Evolutionary conservation across 2,329 filamentous ascomycete species (phyloP), one percentile per base, ranked within the genome.

Genomic region (Scedosporium aurantiacum): DNA sequence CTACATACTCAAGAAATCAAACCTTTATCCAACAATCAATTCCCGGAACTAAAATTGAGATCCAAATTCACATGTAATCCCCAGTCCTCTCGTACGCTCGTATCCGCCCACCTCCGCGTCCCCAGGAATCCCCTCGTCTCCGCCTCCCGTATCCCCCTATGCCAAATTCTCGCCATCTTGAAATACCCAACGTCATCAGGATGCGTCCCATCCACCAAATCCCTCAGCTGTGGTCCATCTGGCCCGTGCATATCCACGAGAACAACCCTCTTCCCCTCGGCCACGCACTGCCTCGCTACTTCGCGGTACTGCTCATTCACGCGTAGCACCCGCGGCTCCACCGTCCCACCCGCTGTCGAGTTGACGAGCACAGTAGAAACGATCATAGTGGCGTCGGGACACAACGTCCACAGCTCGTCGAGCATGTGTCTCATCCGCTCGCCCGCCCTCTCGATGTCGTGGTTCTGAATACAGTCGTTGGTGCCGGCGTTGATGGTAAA

Each of bases 401-500:
- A 73, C 18, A 65, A 63, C 1, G 1, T 10, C 66, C 70, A 72
- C 37, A 78, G 57, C 60, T 70, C 69, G n/a, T 71, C 66, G 40
- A 78, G 61, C 67, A 78, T 60, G n/a, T 64, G 63, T 41, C 67
- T 68, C 66, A 74, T 71, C 37, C 75, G 70, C 14, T 67, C 63
- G 41, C 68, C 70, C 4, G 71, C 71, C 28, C 63, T 58, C 28
- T 62, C 62, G 7, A 75, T 62, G 47, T 74, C 66, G 61, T 63
- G 67, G 63, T 69, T 61, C 62, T 75, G 73, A 16, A 67, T 25
- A 55, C 74, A 75, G 64, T 79, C 76, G 63, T 78, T 78, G 56
- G 76, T 78, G 58, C 76, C 76, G 10, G 69, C 71, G 65, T 78
- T 77, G 65, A 78, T 65, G 27, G 73, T 67, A 57, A 78, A 65